Evolutionary conservation across 2,329 filamentous ascomycete species (phyloP).

Genomic region (Claviceps sorghi): DNA sequence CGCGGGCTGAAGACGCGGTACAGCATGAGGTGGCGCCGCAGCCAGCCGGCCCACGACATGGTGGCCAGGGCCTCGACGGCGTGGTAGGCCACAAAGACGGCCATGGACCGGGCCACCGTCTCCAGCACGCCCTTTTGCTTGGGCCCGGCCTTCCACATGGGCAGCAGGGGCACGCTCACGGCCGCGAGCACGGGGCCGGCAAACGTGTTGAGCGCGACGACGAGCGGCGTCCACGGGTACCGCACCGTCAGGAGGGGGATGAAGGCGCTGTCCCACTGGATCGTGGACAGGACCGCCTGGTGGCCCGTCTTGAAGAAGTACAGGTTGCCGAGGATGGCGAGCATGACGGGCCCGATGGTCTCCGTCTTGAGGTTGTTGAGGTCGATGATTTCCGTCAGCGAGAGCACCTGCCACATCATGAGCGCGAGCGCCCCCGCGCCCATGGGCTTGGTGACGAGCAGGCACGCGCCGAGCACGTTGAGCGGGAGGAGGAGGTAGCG

Average conservation of each 20-base stretch:
- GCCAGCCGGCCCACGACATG: conserved; percentile 76
- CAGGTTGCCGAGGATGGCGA: conserved; percentile 81
- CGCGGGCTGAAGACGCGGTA: conserved; percentile 86
- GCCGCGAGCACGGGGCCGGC: conserved; percentile 76
- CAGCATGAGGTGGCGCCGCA: conserved; percentile 88
- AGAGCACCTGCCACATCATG: conserved; percentile 78
- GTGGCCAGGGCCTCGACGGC: conserved; percentile 72
- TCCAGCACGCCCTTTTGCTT: conserved; percentile 56
- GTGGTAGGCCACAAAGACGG: conserved; percentile 67
- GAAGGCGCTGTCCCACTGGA: conserved; percentile 95
- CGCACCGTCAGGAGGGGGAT: conserved; percentile 68
- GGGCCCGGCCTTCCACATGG: conserved; percentile 79
- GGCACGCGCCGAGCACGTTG: conserved; percentile 61
- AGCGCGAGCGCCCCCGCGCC: conserved; percentile 71
- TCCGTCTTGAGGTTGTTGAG: conserved; percentile 46
- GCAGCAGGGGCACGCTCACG: conserved; percentile 62
- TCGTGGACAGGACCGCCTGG: conserved; percentile 70
- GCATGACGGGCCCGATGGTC: conserved; percentile 67
- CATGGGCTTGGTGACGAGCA: conserved; percentile 87
- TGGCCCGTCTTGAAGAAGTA: conserved; percentile 98
- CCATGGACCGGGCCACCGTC: conserved; percentile 54
- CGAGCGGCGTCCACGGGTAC: conserved; percentile 79
- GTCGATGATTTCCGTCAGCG: conserved; percentile 51
- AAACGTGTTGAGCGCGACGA: conserved; percentile 75
- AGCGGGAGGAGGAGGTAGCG: conserved; percentile 75